Percentiles rank a stretch among this genome's conserved stretches.
These are phyloP conservation scores for Apiospora hydei DNA, from an alignment of 2,329 filamentous ascomycete genomes.

Conservation along the genomic window DNA sequence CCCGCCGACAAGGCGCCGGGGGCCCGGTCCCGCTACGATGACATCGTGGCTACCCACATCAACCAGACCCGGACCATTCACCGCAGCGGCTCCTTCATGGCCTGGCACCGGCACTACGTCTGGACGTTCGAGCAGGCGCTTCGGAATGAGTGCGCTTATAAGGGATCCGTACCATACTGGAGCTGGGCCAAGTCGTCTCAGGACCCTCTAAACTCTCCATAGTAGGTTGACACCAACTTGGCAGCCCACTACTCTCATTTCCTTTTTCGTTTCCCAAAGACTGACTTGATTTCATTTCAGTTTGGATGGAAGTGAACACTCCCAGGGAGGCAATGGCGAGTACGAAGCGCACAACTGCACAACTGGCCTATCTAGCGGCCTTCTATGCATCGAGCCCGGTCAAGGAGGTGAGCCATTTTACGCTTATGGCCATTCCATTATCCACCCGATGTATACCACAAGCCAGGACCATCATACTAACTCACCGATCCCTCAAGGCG, in stretches of 20 bases:
- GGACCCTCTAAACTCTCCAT: slow-evolving; percentile 39
- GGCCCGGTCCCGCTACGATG: slow-evolving; percentile 18
- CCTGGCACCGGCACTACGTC: slow-evolving; percentile 35
- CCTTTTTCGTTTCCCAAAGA: too few species aligned
- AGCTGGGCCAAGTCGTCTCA: slow-evolving; percentile 44
- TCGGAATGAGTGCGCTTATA: slow-evolving; percentile 37
- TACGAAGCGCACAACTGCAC: slow-evolving; percentile 29
- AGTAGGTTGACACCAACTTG: slow-evolving; percentile 27
- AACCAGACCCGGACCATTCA: slow-evolving; percentile 15
- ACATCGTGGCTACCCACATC: slow-evolving; percentile 18
- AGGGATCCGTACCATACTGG: slow-evolving; percentile 49
- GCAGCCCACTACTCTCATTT: too few species aligned
- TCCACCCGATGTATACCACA: not conserved
- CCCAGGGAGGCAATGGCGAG: slow-evolving; percentile 42
- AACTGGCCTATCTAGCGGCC: slow-evolving; percentile 23
- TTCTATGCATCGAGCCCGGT: slow-evolving; percentile 29
- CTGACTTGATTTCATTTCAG: not conserved
- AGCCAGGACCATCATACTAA: not conserved
- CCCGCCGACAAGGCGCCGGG: slow-evolving; percentile 9
- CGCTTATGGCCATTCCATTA: not conserved
- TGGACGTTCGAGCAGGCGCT: slow-evolving; percentile 38
- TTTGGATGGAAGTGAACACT: slow-evolving; percentile 47
- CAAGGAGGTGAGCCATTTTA: slow-evolving; percentile 25
- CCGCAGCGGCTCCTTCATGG: slow-evolving; percentile 15
- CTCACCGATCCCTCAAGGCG: slow-evolving; percentile 22